Percentiles rank a stretch among this genome's conserved stretches.
phyloP scores from a whole-genome alignment of 495 filamentous ascomycete species.

The Podospora tetraspora region DNA sequence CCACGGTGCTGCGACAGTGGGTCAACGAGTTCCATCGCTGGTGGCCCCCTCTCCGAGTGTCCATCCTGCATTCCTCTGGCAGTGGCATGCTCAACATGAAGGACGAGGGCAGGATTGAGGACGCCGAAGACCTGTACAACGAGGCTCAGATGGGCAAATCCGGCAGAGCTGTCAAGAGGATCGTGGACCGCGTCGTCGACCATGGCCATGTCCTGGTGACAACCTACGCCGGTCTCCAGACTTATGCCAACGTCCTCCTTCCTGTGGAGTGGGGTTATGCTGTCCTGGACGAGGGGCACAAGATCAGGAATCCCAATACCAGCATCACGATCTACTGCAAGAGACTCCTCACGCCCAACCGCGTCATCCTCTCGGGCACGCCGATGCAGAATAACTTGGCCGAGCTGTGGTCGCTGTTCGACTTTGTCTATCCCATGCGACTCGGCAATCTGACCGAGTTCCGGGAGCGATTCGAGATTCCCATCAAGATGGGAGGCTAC shows the following conservation, averaged over 20 bases:
- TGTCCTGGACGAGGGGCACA: slow-evolving; percentile 94
- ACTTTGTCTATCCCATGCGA: slow-evolving; percentile 94
- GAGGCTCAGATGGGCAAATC: slow-evolving; percentile 35
- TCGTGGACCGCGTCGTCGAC: slow-evolving; percentile 76
- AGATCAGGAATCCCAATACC: slow-evolving; percentile 93
- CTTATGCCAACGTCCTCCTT: slow-evolving; percentile 72
- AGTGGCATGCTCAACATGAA: slow-evolving; percentile 88
- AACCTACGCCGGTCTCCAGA: slow-evolving; percentile 88
- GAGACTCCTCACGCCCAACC: slow-evolving; percentile 77
- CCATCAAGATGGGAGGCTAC: slow-evolving; percentile 86
- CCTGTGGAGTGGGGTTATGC: slow-evolving; percentile 86
- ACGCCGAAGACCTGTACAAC: slow-evolving; percentile 49
- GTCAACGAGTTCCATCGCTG: slow-evolving; percentile 96
- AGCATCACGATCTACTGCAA: slow-evolving; percentile 90
- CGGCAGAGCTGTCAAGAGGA: slow-evolving; percentile 62
- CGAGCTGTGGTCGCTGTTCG: slow-evolving; percentile 97
- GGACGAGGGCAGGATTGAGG: slow-evolving; percentile 66
- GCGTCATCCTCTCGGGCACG: slow-evolving; percentile 90
- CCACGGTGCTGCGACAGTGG: slow-evolving; percentile 94
- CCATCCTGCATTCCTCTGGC: slow-evolving; percentile 89
- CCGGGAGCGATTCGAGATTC: slow-evolving; percentile 82
- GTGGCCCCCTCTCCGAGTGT: slow-evolving; percentile 94
- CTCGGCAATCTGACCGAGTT: slow-evolving; percentile 88
- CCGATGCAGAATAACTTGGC: slow-evolving; percentile 98
- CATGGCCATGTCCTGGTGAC: slow-evolving; percentile 92